Conservation (phyloP, 2,329 filamentous ascomycete species). For the Epichloe amarillans region DNA sequence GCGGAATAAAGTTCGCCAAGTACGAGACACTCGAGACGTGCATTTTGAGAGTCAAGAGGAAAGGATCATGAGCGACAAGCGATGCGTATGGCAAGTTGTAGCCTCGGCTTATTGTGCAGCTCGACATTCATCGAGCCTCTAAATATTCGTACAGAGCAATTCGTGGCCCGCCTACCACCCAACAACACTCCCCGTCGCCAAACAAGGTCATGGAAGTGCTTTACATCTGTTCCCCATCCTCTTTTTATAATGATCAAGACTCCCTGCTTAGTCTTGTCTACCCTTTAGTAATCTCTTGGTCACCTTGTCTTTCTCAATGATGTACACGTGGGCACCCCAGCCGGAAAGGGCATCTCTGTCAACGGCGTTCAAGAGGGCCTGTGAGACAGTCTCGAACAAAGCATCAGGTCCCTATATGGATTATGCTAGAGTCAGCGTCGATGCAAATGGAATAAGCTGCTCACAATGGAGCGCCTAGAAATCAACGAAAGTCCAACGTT, state of each 20-base stretch:
- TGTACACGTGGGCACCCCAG: constrained; percentile 98
- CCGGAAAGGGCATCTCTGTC: constrained; percentile 94
- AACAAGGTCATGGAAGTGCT: background rate
- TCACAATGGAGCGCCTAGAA: background rate
- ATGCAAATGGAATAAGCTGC: background rate
- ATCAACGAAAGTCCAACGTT: background rate
- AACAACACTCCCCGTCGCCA: background rate
- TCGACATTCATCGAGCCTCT: constrained; percentile 7
- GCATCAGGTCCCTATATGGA: constrained; percentile 66
- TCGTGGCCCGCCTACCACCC: background rate
- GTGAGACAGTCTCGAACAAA: constrained; percentile 96
- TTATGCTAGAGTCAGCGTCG: background rate
- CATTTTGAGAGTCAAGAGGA: background rate
- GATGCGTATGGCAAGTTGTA: background rate
- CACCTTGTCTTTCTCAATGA: constrained; percentile 99
- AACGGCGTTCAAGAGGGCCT: constrained; percentile 87
- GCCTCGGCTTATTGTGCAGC: background rate
- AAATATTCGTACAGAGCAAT: constrained; percentile 9
- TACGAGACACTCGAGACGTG: background rate
- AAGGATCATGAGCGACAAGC: background rate
- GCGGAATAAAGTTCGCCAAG: background rate
- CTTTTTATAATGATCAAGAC: constrained; percentile 5
- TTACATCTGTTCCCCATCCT: constrained; percentile 2
- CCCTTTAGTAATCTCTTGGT: constrained; percentile 98
- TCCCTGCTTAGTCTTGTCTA: constrained; percentile 62